phyloP scores from a whole-genome alignment of 768 basidiomycete species.

The Auriscalpium orientale region DNA sequence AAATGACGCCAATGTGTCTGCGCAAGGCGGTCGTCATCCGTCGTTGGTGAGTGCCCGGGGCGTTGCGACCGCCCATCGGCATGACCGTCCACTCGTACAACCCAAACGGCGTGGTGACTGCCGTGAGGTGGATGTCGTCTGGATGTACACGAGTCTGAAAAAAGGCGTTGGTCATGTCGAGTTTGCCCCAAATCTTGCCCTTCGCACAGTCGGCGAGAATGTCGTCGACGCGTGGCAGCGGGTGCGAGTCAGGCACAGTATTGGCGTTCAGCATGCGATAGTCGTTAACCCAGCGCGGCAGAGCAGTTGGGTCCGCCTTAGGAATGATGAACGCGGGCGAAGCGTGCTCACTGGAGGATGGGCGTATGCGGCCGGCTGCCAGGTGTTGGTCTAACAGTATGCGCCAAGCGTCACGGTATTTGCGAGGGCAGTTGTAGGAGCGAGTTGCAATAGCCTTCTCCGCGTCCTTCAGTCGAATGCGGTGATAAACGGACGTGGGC shows the following conservation, averaged over 20 bases:
- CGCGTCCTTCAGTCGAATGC: constrained; percentile 12
- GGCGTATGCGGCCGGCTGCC: constrained; percentile 22
- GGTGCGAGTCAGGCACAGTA: constrained; percentile 10
- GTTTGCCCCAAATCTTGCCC: too few relatives aligned
- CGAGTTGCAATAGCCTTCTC: constrained; percentile 16
- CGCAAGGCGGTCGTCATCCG: neutral
- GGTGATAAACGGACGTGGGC: constrained; percentile 12
- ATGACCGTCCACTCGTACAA: constrained; percentile 22
- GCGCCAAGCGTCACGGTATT: constrained; percentile 27
- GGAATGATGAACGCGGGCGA: constrained; percentile 29
- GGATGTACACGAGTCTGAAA: neutral
- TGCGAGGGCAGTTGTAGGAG: constrained; percentile 25
- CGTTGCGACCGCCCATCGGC: constrained; percentile 27
- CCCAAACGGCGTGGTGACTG: constrained; percentile 31
- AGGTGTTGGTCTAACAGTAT: constrained; percentile 27
- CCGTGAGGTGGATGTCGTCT: constrained; percentile 21
- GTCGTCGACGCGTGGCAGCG: constrained; percentile 21
- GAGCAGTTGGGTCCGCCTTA: constrained; percentile 10
- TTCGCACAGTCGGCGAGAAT: constrained; percentile 17
- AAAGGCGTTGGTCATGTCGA: too few relatives aligned
- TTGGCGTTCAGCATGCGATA: constrained; percentile 12
- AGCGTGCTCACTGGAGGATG: constrained; percentile 21
- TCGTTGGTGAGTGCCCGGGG: constrained; percentile 19
- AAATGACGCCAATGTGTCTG: too few relatives aligned
- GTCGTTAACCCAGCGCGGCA: constrained; percentile 16